Base-by-base conservation (phyloP, 331 rosid genomes). In the Malus hybrid region DNA sequence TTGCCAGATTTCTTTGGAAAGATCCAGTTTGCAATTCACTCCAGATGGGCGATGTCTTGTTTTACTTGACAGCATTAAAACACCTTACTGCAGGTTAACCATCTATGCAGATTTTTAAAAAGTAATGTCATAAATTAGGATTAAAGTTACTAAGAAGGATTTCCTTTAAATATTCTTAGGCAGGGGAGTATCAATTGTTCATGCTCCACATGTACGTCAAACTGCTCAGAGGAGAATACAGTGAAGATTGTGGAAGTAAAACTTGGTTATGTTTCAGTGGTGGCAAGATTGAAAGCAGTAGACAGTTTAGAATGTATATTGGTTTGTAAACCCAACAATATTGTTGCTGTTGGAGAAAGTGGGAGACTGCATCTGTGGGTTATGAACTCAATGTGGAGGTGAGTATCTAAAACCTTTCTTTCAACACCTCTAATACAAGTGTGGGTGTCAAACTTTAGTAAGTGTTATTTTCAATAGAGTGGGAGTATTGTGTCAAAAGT, bases 381-480 rank as follows among this genome's bases (percentile, higher is more conserved):
- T 83, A 84, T 93, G 98, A 87, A 88, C 85, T 86, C 98, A 76
- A 75, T 81, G 83, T 93, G 98, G 98, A 86, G 93, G 98, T 93
- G 80, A 79, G 82, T 80, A 55, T 72, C 61, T 59, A 18, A 77
- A 44, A 54, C 24, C 79, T 72, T 60, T 68, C 46, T 64, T 65
- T 34, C 5, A 39, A 75, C 44, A 14, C 16, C 27, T 72, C 65
- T 55, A 32, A 33, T 33, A 57, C 36, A 34, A 72, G 18, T 57
- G 56, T 34, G 36, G 36, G 76, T 14, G 56, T 29, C 67, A 36
- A 15, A 19, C 18, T 24, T 39, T 72, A 24, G 1, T 3, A 10
- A 6, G n/a, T 39, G 42, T 34, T 60, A 68, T 74, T 79, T 69
- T 66, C 74, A 77, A 46, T 20, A 60, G 9, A 34, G 9, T 14